These are phyloP conservation scores for Echria macrotheca DNA, from an alignment of 495 filamentous ascomycete species.

Conservation along the genomic window DNA sequence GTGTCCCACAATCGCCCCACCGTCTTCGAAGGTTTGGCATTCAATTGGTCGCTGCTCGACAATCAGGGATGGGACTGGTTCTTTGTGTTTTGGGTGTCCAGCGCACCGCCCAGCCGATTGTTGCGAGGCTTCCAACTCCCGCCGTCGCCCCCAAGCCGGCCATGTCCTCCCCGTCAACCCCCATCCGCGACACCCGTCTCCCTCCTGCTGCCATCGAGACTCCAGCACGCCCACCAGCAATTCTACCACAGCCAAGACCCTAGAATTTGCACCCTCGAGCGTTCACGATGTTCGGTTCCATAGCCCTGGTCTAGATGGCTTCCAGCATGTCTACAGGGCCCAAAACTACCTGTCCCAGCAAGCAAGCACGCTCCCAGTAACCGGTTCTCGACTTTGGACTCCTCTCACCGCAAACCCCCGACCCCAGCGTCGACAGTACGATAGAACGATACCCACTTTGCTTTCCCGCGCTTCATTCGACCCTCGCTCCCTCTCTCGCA, in stretches of 20 bases:
- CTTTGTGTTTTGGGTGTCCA: conserved; percentile 18
- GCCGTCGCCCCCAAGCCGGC: conserved; percentile 12
- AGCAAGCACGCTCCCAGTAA: conserved; percentile 20
- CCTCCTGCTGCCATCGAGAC: conserved; percentile 8
- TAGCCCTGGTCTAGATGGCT: conserved; percentile 31
- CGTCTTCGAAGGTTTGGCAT: too few relatives aligned
- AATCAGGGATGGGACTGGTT: too few relatives aligned
- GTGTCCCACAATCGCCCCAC: conserved; percentile 13
- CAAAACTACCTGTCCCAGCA: conserved; percentile 11
- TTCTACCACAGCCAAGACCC: conserved; percentile 11
- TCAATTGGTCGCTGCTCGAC: too few relatives aligned
- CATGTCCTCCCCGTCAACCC: conserved; percentile 9
- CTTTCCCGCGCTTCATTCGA: conserved; percentile 9
- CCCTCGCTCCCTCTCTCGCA: neutral
- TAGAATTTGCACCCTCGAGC: conserved; percentile 12
- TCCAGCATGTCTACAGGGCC: conserved; percentile 18
- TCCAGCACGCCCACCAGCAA: conserved; percentile 1
- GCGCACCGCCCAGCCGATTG: conserved; percentile 11
- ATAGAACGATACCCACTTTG: conserved; percentile 13
- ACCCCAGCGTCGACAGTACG: conserved; percentile 6
- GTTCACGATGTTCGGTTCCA: conserved; percentile 22
- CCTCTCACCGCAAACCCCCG: conserved; percentile 10
- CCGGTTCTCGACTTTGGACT: conserved; percentile 27
- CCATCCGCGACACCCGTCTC: conserved; percentile 12
- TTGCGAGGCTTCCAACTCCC: conserved; percentile 20